A percentile compares a stretch with the other conserved stretches of the same genome.
phyloP scores from a whole-genome alignment of 345 rosid species.

The Eutrema japonicum region DNA sequence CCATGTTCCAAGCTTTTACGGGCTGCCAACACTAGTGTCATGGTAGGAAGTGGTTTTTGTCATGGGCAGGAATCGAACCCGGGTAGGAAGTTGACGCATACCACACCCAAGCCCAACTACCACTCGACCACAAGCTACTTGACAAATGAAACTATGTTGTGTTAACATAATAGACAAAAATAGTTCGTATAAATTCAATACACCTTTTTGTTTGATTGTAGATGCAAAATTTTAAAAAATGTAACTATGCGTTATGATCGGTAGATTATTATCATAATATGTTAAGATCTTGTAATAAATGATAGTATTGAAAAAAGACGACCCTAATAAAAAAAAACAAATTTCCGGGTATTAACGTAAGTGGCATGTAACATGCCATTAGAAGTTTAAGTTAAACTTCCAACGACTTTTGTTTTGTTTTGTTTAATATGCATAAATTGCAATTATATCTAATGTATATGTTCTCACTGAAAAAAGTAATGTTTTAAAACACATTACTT shows the following conservation, averaged over 20 bases:
- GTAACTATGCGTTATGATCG: neutral
- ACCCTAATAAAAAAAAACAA: conserved; percentile 12
- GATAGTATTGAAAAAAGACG: neutral
- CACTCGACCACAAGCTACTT: too few species aligned
- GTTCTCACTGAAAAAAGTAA: neutral
- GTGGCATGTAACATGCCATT: neutral
- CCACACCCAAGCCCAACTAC: too few species aligned
- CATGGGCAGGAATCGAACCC: too few species aligned
- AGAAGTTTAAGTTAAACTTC: neutral
- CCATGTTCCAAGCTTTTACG: too few species aligned
- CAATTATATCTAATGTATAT: conserved; percentile 13
- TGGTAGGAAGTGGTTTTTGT: too few species aligned
- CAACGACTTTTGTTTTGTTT: neutral
- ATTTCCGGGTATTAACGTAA: neutral
- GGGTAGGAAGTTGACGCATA: too few species aligned
- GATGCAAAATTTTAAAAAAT: neutral
- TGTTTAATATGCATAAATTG: neutral
- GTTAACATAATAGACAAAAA: neutral
- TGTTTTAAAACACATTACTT: neutral
- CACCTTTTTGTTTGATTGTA: neutral
- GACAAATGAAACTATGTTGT: neutral
- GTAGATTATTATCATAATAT: neutral
- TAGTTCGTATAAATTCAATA: neutral
- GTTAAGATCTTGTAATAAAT: neutral
- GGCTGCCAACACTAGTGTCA: too few species aligned